Evolutionary conservation across 2,329 filamentous ascomycete genomes (phyloP), one percentile per base, ranked within the genome.

Genomic region (Pezicula radicicola): DNA sequence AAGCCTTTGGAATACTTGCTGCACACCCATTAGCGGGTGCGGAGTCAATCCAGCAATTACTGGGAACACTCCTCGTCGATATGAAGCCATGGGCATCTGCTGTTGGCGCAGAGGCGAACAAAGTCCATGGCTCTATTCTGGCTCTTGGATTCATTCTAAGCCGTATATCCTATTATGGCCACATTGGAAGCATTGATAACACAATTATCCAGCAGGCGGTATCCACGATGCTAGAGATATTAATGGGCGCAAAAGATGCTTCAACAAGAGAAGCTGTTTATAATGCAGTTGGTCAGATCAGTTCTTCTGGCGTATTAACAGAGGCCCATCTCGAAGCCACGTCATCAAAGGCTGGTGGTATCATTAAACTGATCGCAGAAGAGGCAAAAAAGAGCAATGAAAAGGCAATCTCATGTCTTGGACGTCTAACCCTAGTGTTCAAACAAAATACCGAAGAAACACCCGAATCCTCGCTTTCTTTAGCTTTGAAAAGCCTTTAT

Each of bases 381-480:
- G 81, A 87, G 54, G 87, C 89, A 9, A 94, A 91, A 65, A 84
- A 88, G 52, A 88, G 91, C 8, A 89, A 89, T 51, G 92, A 95
- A 63, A 85, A 80, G 51, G 88, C 93, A 0, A 93, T 97, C 46
- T 70, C 81, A n/a, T 84, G 89, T 3, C 75, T 97, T 5, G 94
- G 94, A 0, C 80, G 88, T 45, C 72, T 97, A 3, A 84, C 88
- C 0, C 80, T 90, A 48, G 80, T 87, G 1, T 69, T 84, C 3
- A 70, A 75, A 12, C 73, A 79, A 33, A 68, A 75, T 39, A 59
- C 64, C 0, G 57, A 66, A 4, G 61, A 62, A 1, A 65, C 70
- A 2, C 62, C 68, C 2, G 46, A 58, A 4, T 70, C 68, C 12
- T 57, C 69, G 1, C 68, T 88, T 1, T 71, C 71, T 2, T 71